Base-by-base conservation (phyloP, 2,329 filamentous ascomycete species). In the Colletotrichum nymphaeae region DNA sequence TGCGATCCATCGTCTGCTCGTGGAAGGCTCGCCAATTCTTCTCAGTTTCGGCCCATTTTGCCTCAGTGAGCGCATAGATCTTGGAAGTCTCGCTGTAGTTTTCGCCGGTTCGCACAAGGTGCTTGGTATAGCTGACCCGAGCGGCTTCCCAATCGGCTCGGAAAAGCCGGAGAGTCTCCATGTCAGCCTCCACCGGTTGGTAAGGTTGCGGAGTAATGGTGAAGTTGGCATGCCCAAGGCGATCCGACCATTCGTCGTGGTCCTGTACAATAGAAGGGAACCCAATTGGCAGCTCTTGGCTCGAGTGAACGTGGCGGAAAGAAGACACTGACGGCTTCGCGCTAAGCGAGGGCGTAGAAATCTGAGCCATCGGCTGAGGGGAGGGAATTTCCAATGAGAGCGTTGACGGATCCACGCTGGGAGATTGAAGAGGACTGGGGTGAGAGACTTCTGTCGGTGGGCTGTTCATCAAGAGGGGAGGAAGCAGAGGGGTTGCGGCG, bases 141-240 rank as follows among this genome's bases (percentile, higher is more conserved):
- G 96, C 96, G 42, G 90, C 84, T 77, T 96, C 93, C 95, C 95
- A 98, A 78, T 97, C 93, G 7, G 90, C 87, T 64, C 93, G 91
- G 63, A 98, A 87, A 78, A 91, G 88, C 42, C 88, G 88, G 30
- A 90, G 82, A 1, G 86, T 81, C 5, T 89, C 87, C 11, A 92
- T 79, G 76, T 93, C 91, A 75, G 90, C 90, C 3, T 80, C 80
- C 19, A 91, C 88, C 0, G 94, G 93, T 9, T 90, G 83, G 79
- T 98, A 98, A 0, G 95, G 96, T 80, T 92, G 90, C 0, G 95
- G 95, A 26, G 90, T 85, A 77, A 98, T 97, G 78, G 90, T 95
- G 81, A 97, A 98, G 84, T 98, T 98, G 76, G 95, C 95, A 80
- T 98, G 95, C 32, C 96, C 96, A 16, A 98, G 90, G 69, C 91